Conservation (phyloP, 768 basidiomycete genomes). For the Tylopilus vinaceipallidus region DNA sequence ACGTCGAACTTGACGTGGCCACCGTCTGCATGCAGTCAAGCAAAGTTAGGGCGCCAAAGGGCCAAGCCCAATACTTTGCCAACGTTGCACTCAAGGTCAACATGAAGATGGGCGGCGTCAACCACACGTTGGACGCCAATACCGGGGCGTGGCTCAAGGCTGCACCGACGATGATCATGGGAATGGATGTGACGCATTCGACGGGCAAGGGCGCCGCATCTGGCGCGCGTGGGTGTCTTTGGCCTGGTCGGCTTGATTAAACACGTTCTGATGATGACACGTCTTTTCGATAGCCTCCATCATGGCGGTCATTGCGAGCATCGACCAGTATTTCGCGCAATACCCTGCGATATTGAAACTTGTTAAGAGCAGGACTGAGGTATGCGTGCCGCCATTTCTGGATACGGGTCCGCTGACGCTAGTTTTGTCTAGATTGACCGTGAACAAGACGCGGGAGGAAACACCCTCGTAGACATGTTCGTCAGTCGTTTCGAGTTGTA, state of each 20-base stretch:
- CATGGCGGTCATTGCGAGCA: constrained; percentile 52
- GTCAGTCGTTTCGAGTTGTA: constrained; percentile 43
- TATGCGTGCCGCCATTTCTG: neutral
- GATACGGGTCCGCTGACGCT: neutral
- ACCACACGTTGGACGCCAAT: constrained; percentile 42
- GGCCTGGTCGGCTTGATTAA: neutral
- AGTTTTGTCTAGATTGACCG: neutral
- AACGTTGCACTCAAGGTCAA: constrained; percentile 57
- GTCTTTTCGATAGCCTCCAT: constrained; percentile 50
- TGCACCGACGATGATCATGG: constrained; percentile 51
- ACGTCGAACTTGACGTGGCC: constrained; percentile 45
- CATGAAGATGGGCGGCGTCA: constrained; percentile 55
- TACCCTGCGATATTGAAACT: constrained; percentile 48
- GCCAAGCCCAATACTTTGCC: constrained; percentile 51
- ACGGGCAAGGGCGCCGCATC: constrained; percentile 57
- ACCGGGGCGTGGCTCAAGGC: constrained; percentile 40
- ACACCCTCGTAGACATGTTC: constrained; percentile 45
- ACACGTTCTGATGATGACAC: no score
- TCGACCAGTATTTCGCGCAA: constrained; percentile 45
- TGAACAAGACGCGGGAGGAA: constrained; percentile 35
- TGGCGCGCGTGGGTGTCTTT: constrained; percentile 36
- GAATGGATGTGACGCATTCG: constrained; percentile 70
- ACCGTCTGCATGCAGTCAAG: constrained; percentile 71
- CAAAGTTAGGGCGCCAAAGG: constrained; percentile 55
- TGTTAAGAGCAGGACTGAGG: constrained; percentile 67